Base-by-base conservation (phyloP, 192 early-diverging fungal species). In the Paraglomus occultum region DNA sequence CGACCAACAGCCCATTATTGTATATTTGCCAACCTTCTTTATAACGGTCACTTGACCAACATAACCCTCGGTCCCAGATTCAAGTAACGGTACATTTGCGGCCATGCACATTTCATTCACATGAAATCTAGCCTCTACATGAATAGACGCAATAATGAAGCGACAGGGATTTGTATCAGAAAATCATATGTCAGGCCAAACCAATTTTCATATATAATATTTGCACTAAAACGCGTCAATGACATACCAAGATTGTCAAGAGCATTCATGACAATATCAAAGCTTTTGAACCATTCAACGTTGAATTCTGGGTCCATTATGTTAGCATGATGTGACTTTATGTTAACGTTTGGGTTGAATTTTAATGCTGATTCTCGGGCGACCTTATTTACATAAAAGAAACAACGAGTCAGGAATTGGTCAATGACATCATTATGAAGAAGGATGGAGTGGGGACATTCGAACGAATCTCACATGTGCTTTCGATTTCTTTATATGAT, bases 21-120 rank as follows among this genome's bases (percentile, higher is more conserved):
- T 10, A 49, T 49, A 8, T 5, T 38, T 1, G 12, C 18, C 39
- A 38, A 84, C 88, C 79, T 91, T 92, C 40, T 83, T 83, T 68
- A 97, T 96, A 2, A 94, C 89, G 1, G 91, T 89, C 0, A 91
- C 90, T 72, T 99, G 97, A 20, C 96, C 97, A 39, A 86, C 67
- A 78, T 97, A 98, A 20, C 97, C 97, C 10, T 91, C 90, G 0
- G 97, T 98, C 9, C 97, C 97, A 1, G 94, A 94, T 82, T 99
- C 97, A n/a, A 99, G 72, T 64, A 99, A 80, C 5, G 96, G 94
- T 1, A 95, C 85, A 64, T 90, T 78, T 4, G 95, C 93, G 10
- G 93, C 92, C 68, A 98, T 67, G 67, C 96, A 98, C 95, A 97
- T 96, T 31, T 81, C 82, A 76, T 99, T 99, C 7, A 99, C 97